These are phyloP conservation scores for Penicillium sp. DNA, from an alignment of 2,329 filamentous ascomycete genomes.

Conservation along the genomic window DNA sequence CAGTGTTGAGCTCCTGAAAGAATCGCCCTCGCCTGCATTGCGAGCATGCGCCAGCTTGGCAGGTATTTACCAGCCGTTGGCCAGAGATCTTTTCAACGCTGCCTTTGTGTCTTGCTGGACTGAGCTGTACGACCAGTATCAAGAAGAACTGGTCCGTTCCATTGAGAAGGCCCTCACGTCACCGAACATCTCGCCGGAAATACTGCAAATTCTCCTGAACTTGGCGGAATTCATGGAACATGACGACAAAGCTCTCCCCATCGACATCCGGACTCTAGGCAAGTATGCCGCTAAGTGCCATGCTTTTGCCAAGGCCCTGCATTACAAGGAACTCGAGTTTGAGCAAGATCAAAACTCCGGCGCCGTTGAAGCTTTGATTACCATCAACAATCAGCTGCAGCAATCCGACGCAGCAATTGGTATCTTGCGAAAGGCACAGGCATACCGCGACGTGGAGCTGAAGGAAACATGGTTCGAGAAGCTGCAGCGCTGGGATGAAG, in stretches of 20 bases:
- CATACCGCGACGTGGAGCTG: conserved; percentile 93
- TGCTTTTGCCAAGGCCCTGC: conserved; percentile 95
- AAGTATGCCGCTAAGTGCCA: conserved; percentile 96
- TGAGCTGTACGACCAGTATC: conserved; percentile 94
- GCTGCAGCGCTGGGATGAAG: conserved; percentile 97
- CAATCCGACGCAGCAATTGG: conserved; percentile 98
- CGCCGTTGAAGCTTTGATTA: conserved; percentile 95
- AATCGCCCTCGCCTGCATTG: conserved; percentile 94
- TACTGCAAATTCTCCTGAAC: conserved; percentile 91
- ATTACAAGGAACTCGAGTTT: conserved; percentile 99
- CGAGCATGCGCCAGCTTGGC: conserved; percentile 91
- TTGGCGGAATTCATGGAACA: conserved; percentile 99
- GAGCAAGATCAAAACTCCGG: conserved; percentile 95
- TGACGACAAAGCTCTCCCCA: conserved; percentile 96
- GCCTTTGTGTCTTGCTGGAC: conserved; percentile 99
- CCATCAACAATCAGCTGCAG: conserved; percentile 98
- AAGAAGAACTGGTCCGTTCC: conserved; percentile 93
- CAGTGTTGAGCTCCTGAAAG: conserved; percentile 90
- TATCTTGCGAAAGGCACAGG: conserved; percentile 93
- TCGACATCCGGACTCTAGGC: conserved; percentile 93
- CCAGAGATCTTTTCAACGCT: conserved; percentile 95
- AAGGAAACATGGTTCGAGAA: conserved; percentile 99
- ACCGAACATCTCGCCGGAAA: conserved; percentile 92
- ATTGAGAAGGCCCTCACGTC: conserved; percentile 96
- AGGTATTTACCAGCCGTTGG: conserved; percentile 87